A percentile compares a stretch with the other conserved stretches of the same genome.
These are phyloP conservation scores for Apiospora koreana DNA, from an alignment of 2,329 filamentous ascomycete species.

Conservation along the genomic window DNA sequence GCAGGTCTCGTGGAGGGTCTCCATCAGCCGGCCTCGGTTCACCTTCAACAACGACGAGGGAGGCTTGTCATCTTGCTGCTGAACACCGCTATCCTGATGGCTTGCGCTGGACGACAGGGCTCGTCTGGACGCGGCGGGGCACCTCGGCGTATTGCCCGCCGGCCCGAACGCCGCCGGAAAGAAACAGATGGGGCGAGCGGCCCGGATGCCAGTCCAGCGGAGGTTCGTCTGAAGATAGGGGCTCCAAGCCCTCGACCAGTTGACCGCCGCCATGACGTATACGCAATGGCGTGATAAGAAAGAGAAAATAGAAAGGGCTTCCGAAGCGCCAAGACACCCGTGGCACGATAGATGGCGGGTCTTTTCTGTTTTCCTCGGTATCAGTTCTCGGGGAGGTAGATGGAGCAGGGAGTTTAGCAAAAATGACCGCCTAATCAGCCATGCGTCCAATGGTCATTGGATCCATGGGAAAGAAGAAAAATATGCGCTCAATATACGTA, in stretches of 20 bases:
- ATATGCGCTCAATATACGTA: not conserved
- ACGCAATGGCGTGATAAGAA: not conserved
- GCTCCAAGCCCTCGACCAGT: not conserved
- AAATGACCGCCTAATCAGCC: not conserved
- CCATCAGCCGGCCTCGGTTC: slow-evolving; percentile 60
- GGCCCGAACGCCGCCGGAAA: too few relatives aligned
- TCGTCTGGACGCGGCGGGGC: not conserved
- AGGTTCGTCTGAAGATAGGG: not conserved
- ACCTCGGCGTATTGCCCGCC: not conserved
- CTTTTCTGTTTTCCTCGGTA: not conserved
- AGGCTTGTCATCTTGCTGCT: not conserved
- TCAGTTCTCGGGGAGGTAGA: not conserved
- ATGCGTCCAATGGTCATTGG: not conserved
- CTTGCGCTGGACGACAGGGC: not conserved
- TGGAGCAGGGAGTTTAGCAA: not conserved
- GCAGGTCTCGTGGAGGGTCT: slow-evolving; percentile 65
- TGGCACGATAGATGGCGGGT: not conserved
- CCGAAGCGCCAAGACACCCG: not conserved
- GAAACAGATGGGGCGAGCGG: not conserved
- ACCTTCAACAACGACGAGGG: slow-evolving; percentile 34
- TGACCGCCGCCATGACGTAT: not conserved
- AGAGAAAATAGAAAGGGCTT: not conserved
- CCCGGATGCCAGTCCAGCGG: not conserved
- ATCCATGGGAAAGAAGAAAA: not conserved
- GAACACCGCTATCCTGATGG: not conserved